Conservation (phyloP, 192 early-diverging fungal species). For the Backusella macrospora region DNA sequence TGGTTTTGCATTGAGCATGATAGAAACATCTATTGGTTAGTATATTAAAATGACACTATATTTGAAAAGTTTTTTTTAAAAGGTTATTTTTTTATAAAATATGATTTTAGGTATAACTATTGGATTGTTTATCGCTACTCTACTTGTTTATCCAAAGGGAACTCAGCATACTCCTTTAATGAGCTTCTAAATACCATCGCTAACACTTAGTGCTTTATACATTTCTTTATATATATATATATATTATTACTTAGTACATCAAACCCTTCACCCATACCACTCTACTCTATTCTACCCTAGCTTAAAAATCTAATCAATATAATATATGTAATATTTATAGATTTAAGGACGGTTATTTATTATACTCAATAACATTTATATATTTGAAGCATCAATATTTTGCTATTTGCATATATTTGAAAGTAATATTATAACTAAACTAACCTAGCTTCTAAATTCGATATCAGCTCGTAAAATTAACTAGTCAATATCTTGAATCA, state of each 20-base stretch:
- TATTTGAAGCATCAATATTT: no score
- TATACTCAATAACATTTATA: not conserved
- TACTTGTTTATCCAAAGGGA: conserved; percentile 62
- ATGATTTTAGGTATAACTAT: conserved; percentile 50
- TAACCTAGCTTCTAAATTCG: no score
- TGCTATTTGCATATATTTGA: no score
- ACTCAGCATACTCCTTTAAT: conserved; percentile 50
- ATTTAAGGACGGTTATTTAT: not conserved
- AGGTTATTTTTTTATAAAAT: not conserved
- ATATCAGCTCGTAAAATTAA: no score
- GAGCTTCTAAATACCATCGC: conserved; percentile 19
- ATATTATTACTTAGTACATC: no score
- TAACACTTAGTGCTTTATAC: not conserved
- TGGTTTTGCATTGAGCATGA: conserved; percentile 54
- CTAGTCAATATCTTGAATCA: no score
- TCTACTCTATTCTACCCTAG: no score
- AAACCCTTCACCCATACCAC: no score
- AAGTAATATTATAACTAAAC: no score
- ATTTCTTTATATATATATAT: not conserved
- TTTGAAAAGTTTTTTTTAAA: no score
- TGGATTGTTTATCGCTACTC: conserved; percentile 68
- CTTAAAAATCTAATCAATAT: not conserved
- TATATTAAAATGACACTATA: not conserved
- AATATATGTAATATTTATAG: not conserved
- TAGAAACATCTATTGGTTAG: conserved; percentile 40